phyloP scores from a whole-genome alignment of 2,329 filamentous ascomycete species.

The Ceratocystis cubensis region DNA sequence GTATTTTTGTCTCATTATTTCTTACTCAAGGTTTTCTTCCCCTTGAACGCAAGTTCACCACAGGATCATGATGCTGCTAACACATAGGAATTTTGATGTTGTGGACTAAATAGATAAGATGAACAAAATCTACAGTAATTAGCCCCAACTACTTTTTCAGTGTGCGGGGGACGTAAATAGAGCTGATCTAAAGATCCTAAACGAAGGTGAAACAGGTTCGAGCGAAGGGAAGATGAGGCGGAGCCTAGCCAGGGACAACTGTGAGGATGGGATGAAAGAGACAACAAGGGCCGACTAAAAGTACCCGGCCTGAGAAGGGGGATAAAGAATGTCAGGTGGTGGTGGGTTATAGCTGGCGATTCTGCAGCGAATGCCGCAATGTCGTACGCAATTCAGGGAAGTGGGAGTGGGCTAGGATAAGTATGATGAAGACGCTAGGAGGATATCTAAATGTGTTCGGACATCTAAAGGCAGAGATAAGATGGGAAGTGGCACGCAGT shows the following conservation, averaged over 20 bases:
- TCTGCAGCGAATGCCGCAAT: too few relatives aligned
- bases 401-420: too few relatives aligned
- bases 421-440: too few relatives aligned
- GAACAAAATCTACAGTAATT: neutral
- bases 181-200: neutral
- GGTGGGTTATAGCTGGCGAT: too few relatives aligned
- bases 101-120: neutral
- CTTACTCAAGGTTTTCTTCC: neutral
- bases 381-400: too few relatives aligned
- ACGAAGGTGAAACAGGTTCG: constrained; percentile 1
- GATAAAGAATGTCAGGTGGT: too few relatives aligned
- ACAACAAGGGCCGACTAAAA: neutral
- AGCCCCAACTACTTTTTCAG: neutral
- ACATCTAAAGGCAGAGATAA: too few relatives aligned
- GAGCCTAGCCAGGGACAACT: neutral
- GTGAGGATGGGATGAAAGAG: neutral
- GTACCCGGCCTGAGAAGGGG: too few relatives aligned
- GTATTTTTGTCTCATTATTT: neutral
- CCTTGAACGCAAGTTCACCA: neutral
- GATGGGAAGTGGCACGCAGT: too few relatives aligned
- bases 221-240: neutral
- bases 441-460: too few relatives aligned
- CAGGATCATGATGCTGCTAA: neutral
- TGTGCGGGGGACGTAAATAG: neutral
- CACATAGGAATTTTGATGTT: neutral